A percentile compares a stretch with the other conserved stretches of the same genome.
phyloP scores from a whole-genome alignment of 352 stramenopile genomes.

The Globisporangium iwayamae region DNA sequence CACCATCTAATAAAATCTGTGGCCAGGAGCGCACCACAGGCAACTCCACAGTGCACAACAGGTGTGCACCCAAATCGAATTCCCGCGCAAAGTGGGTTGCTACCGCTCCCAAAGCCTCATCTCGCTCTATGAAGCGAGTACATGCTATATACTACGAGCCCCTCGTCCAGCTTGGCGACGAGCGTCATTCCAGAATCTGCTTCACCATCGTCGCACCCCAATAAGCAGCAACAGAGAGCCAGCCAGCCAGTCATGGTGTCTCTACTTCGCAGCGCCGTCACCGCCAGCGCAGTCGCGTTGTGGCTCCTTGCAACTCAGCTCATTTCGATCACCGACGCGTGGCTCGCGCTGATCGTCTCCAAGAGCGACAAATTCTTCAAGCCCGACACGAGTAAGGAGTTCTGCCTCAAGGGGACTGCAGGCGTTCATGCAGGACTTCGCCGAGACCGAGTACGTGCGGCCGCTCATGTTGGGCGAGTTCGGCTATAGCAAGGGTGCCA shows the following conservation, averaged over 20 bases:
- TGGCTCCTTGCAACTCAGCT: not conserved
- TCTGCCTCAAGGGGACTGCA: conserved; percentile 59
- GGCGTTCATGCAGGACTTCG: conserved; percentile 62
- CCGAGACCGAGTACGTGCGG: conserved; percentile 33
- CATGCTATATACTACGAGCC: not conserved
- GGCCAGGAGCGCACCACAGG: not conserved
- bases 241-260: conserved; percentile 2
- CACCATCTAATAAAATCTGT: not conserved
- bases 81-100: not conserved
- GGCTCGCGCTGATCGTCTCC: conserved; percentile 22
- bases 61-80: not conserved
- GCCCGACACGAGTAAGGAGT: conserved; percentile 50
- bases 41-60: too few relatives aligned
- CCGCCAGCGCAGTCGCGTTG: not conserved
- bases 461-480: conserved; percentile 77
- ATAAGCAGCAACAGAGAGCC: too few relatives aligned
- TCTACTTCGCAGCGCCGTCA: conserved; percentile 2
- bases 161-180: not conserved
- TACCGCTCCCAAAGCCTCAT: too few relatives aligned
- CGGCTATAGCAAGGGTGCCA: conserved; percentile 59
- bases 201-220: too few relatives aligned
- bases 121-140: not conserved
- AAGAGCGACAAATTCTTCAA: conserved; percentile 74
- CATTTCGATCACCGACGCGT: conserved; percentile 6
- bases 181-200: too few relatives aligned